phyloP scores from a whole-genome alignment of 2,329 filamentous ascomycete genomes.

The Colletotrichum godetiae region DNA sequence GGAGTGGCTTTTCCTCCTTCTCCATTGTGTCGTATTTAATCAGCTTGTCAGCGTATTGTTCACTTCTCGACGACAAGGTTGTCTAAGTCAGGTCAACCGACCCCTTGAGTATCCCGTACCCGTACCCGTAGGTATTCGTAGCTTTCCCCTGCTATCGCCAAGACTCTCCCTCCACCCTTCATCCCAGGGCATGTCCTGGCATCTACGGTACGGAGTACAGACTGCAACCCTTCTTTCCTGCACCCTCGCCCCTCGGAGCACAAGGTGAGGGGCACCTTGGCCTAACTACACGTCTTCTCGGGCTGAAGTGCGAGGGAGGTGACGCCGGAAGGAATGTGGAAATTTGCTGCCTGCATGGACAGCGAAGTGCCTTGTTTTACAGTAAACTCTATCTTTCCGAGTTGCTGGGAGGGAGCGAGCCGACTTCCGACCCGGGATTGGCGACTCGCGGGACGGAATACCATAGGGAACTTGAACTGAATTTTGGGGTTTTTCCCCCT shows the following conservation, averaged over 20 bases:
- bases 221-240: neutral
- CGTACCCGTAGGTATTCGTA: neutral
- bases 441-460: slow-evolving; percentile 23
- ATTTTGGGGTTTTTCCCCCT: neutral
- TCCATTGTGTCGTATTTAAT: slow-evolving; percentile 2
- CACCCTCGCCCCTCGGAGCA: neutral
- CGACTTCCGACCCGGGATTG: slow-evolving; percentile 32
- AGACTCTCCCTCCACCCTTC: neutral
- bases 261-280: slow-evolving; percentile 9
- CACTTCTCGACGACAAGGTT: neutral
- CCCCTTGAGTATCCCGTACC: neutral
- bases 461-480: neutral
- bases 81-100: neutral
- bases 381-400: slow-evolving; percentile 33
- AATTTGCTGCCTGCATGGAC: slow-evolving; percentile 27
- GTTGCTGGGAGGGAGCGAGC: slow-evolving; percentile 24
- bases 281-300: neutral
- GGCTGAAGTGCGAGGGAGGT: slow-evolving; percentile 8
- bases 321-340: slow-evolving; percentile 22
- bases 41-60: neutral
- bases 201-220: neutral
- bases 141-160: neutral
- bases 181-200: slow-evolving; percentile 3
- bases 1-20: neutral
- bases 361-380: slow-evolving; percentile 34